Base-by-base conservation (phyloP, 1,139 yeast genomes). In the Geotrichum carabidarum region DNA sequence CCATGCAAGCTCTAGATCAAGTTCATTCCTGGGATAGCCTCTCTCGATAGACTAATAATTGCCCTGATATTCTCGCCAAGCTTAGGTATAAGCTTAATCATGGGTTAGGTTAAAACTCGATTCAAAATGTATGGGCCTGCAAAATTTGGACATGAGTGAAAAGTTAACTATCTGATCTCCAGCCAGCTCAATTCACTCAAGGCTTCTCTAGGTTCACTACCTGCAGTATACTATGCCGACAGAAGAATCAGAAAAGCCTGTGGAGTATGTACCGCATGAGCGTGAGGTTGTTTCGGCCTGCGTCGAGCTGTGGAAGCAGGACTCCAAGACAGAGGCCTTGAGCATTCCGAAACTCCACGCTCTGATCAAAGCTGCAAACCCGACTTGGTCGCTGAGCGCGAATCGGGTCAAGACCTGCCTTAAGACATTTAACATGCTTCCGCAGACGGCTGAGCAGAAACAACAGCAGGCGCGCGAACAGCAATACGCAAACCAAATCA, bases 231-330 rank as follows among this genome's bases (percentile, higher is more conserved):
- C 37, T 44, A 7, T 32, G 15, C 9, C 17, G 11, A 44, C 22
- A 31, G 17, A n/a, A 32, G 27, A 5, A 3, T 22, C 27, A 22
- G 44, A 11, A 30, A 18, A n/a, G 11, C 11, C 41, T 8, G 32
- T 49, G 35, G 41, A 42, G 36, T 62, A 64, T 49, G 53, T 60
- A 5, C 95, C 94, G 1, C 80, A 78, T 59, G 85, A 82, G 57
- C 75, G 86, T 50, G 82, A 83, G 67, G 74, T 86, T 18, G 83
- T 85, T 14, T 82, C 80, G 54, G 79, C 77, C 43, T 82, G 85
- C 30, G 78, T 84, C 50, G 73, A 75, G 7, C 69, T 84, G 18
- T 86, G 94, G 93, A 82, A 80, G 62, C 77, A 77, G 57, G 89
- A 85, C 61, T 83, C 90, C 1, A 70, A 75, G 2, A 78, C 83